Evolutionary conservation across 495 filamentous ascomycete species (phyloP), one percentile per base, ranked within the genome.

Genomic region (Penicillium diatomitis): DNA sequence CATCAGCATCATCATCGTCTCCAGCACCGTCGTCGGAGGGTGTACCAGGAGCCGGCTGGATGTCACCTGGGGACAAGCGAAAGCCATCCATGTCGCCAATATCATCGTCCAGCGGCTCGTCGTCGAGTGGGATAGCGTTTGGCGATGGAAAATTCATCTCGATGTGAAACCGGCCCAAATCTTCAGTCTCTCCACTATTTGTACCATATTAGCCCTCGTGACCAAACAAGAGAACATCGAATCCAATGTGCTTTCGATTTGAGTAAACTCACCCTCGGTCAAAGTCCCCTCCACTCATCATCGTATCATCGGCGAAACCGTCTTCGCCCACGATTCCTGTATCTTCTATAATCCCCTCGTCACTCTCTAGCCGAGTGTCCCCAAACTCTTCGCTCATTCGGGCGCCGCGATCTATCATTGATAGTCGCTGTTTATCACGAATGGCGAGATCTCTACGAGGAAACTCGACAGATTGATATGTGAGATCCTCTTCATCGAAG

Each of bases 401-500:
- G 41, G 70, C 66, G 45, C 70, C 78, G 7, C 73, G 75, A 53
- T 78, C 81, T 52, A 78, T 76, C 62, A 77, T 70, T 8, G 75
- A 74, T 8, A 79, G 51, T 33, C 74, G 66, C 6, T 64, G 51
- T 27, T 57, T 58, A 29, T 66, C 68, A 44, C 74, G 68, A 51
- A 86, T 81, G 41, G 66, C 76, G 7, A 70, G 53, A 12, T 79
- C 84, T 47, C 84, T 69, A 44, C 84, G 71, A 7, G 82, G 77
- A 40, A 85, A 70, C 63, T 91, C 87, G 32, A 90, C 74, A 20
- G 84, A 86, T 49, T 72, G 74, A 41, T 78, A 70, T 1, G 86
- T 89, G 34, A 78, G 73, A 52, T 87, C 81, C 32, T 85, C 83
- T 32, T 86, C 83, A 31, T 85, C 85, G 35, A 87, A 65, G 5